A percentile compares a stretch with the other conserved stretches of the same genome.
Evolutionary conservation across 2,329 filamentous ascomycete species (phyloP).

Genomic region (Chaetoscypha palmicola): DNA sequence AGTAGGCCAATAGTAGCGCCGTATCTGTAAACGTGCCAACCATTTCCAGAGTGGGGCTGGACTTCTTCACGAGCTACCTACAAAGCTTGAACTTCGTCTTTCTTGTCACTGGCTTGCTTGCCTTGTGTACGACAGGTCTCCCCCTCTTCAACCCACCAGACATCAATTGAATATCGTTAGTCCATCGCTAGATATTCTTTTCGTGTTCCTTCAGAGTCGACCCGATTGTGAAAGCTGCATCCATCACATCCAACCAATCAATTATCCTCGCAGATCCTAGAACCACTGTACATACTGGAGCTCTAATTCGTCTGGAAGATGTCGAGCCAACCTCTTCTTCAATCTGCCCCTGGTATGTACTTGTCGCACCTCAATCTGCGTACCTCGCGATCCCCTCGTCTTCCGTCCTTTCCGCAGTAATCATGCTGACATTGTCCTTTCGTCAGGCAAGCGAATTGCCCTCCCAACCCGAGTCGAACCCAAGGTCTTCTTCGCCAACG

Average conservation of each 20-base stretch:
- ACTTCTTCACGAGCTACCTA: neutral
- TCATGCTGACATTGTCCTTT: neutral
- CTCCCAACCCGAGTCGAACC: conserved; percentile 96
- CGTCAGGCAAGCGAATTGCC: conserved; percentile 89
- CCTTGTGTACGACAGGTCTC: neutral
- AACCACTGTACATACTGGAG: conserved; percentile 1
- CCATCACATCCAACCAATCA: conserved; percentile 6
- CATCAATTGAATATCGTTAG: neutral
- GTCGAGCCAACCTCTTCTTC: conserved; percentile 94
- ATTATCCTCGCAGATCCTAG: too few species aligned
- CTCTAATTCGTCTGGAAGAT: conserved; percentile 41
- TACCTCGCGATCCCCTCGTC: too few species aligned
- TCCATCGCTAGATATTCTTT: neutral
- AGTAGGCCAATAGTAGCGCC: too few species aligned
- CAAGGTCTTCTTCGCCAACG: conserved; percentile 99
- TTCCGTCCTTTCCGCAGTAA: neutral
- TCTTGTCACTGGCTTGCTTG: neutral
- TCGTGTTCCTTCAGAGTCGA: neutral
- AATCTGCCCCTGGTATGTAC: conserved; percentile 75
- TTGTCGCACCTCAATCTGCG: too few species aligned
- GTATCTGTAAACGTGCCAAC: too few species aligned
- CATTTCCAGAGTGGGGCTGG: neutral
- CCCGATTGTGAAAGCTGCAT: too few species aligned
- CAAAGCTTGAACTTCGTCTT: conserved; percentile 4
- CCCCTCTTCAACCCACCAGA: conserved; percentile 1